Evolutionary conservation across 2,329 filamentous ascomycete genomes (phyloP).

Genomic region (Exophiala sp.): DNA sequence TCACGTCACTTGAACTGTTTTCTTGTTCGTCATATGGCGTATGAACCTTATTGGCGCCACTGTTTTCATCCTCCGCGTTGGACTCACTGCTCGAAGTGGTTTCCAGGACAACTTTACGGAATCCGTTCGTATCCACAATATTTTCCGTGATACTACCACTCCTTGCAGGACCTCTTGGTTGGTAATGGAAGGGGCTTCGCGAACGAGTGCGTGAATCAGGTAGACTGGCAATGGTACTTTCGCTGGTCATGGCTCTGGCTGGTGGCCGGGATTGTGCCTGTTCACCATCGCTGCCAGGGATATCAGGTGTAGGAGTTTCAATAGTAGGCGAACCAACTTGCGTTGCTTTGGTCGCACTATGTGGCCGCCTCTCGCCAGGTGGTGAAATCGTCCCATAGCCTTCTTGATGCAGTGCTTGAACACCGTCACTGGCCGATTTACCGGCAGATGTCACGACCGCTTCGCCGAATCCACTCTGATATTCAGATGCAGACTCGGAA

Average conservation of each 20-base stretch:
- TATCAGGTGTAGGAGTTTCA: not conserved
- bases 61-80: conserved; percentile 31
- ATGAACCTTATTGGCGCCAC: conserved; percentile 18
- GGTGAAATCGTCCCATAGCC: conserved; percentile 46
- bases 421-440: conserved; percentile 58
- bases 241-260: conserved; percentile 16
- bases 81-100: conserved; percentile 55
- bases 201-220: conserved; percentile 28
- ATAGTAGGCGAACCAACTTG: conserved; percentile 15
- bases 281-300: not conserved
- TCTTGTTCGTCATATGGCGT: conserved; percentile 1
- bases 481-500: conserved; percentile 35
- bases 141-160: conserved; percentile 76
- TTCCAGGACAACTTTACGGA: conserved; percentile 70
- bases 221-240: conserved; percentile 28
- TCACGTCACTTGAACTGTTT: not conserved
- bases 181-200: conserved; percentile 34
- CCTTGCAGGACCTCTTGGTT: conserved; percentile 50
- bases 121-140: conserved; percentile 65
- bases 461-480: conserved; percentile 49
- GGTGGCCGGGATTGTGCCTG: conserved; percentile 6
- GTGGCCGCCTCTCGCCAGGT: conserved; percentile 21
- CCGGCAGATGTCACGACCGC: conserved; percentile 51
- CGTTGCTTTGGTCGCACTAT: conserved; percentile 29
- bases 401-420: conserved; percentile 54